Evolutionary conservation across 768 basidiomycete genomes (phyloP), one percentile per base, ranked within the genome.

Genomic region (Omphalotus guepiniiformis): DNA sequence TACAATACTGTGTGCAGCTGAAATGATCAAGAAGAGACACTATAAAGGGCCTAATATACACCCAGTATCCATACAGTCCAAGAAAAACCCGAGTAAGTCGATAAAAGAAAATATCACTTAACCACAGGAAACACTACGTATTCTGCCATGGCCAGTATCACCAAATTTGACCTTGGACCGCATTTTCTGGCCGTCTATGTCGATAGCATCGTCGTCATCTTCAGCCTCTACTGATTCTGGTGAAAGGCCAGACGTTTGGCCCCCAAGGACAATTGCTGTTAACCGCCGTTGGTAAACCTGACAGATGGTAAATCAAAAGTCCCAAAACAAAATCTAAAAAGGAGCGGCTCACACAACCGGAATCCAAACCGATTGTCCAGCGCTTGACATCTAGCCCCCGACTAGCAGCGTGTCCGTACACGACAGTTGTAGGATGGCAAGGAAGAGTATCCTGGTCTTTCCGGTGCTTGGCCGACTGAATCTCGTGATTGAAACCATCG

Each of bases 401-500:
- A 3, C 76, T 69, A 4, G 93, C 93, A 6, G 83, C 75, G 58
- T 96, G 94, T 0, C 92, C 94, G 62, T 95, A 96, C 5, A 95
- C 65, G n/a, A 91, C 82, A 30, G 78, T 87, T 1, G 80, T 73
- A 1, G 90, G 86, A 55, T 79, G 75, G 55, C 89, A 92, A 4
- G 79, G 78, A 8, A 85, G 59, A 4, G 53, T 28, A 28, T 61
- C 53, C 4, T 60, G 55, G 42, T 58, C 60, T 9, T 53, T 52
- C 36, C 56, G n/a, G n/a, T n/a, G n/a, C n/a, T n/a, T n/a, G n/a
- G n/a, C n/a, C n/a, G n/a, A n/a, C n/a, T n/a, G n/a, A n/a, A n/a
- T n/a, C 55, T 42, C 52, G 21, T 37, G 23, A n/a, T 67, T 49
- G 54, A 75, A 81, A 6, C 83, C 85, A 0, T 53, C 61, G 55